Conservation (phyloP, 495 filamentous ascomycete species). For the Penicillium atrosanguineum region DNA sequence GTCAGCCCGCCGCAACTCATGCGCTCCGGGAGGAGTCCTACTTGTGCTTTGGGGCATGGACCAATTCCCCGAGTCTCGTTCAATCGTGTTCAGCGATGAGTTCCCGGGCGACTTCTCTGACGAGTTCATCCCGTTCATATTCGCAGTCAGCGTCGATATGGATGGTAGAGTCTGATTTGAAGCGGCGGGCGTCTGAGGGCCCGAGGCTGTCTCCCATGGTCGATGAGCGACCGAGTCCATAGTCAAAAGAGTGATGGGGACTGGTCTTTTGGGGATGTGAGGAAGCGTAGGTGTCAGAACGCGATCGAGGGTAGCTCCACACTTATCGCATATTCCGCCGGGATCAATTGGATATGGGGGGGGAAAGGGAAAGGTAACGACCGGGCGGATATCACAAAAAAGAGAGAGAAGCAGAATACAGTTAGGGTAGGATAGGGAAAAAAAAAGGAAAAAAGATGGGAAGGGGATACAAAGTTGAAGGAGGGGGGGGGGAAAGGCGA, state of each 20-base stretch:
- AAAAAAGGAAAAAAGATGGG: background rate
- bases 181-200: slow-evolving; percentile 35
- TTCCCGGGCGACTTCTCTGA: slow-evolving; percentile 46
- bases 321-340: slow-evolving; percentile 32
- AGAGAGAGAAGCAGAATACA: background rate
- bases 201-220: slow-evolving; percentile 43
- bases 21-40: slow-evolving; percentile 22
- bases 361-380: slow-evolving; percentile 3
- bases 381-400: background rate
- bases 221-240: slow-evolving; percentile 46
- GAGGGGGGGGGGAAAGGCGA: background rate
- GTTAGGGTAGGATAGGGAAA: background rate
- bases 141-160: slow-evolving; percentile 47
- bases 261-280: background rate
- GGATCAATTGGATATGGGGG: background rate
- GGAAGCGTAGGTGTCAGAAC: slow-evolving; percentile 11
- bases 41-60: slow-evolving; percentile 52
- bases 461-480: background rate
- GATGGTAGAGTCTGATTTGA: slow-evolving; percentile 48
- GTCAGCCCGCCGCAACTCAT: slow-evolving; percentile 26
- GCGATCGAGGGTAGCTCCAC: slow-evolving; percentile 26
- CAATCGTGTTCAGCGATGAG: slow-evolving; percentile 47
- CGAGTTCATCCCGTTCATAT: slow-evolving; percentile 31
- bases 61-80: slow-evolving; percentile 52
- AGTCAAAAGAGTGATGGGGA: background rate